These are phyloP conservation scores for Globisporangium apiculatum DNA, from an alignment of 352 stramenopile genomes.

Conservation along the genomic window DNA sequence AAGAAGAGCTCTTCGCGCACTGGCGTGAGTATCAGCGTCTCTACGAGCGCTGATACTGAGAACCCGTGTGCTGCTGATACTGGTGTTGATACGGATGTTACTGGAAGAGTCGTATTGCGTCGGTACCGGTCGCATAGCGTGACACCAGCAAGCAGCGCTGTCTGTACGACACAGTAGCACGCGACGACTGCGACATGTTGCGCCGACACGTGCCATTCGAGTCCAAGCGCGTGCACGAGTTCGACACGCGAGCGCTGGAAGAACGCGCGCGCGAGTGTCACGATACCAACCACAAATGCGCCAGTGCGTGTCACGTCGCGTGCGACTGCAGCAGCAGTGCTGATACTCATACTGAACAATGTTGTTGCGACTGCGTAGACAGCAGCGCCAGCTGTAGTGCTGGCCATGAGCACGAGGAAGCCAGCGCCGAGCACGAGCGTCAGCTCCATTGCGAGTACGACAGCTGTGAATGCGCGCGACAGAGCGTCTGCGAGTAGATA, in stretches of 20 bases:
- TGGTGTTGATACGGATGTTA: too few species aligned
- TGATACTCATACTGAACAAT: background rate
- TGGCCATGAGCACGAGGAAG: slow-evolving; percentile 27
- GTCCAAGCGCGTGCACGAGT: background rate
- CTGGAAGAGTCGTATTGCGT: too few species aligned
- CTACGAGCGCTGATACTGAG: slow-evolving; percentile 8
- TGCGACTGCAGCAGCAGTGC: background rate
- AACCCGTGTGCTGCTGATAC: too few species aligned
- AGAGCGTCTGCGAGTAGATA: background rate
- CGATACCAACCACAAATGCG: slow-evolving; percentile 20
- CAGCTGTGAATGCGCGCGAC: slow-evolving; percentile 12
- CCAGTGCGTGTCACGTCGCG: slow-evolving; percentile 10
- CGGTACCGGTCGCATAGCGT: background rate
- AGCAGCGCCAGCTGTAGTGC: slow-evolving; percentile 11
- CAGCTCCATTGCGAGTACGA: slow-evolving; percentile 42
- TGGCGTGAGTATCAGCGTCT: slow-evolving; percentile 31
- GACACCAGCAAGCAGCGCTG: background rate
- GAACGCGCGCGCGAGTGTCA: slow-evolving; percentile 29
- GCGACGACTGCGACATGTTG: background rate
- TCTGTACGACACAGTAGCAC: background rate
- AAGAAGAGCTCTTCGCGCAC: slow-evolving; percentile 63
- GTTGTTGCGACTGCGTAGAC: slow-evolving; percentile 6
- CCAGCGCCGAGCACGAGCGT: slow-evolving; percentile 17
- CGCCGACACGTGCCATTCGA: background rate
- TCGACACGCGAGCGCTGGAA: slow-evolving; percentile 9